Percentiles rank a stretch among this genome's conserved stretches.
Evolutionary conservation across 1,139 yeast genomes (phyloP).

Genomic region (Geotrichum klebahnii): DNA sequence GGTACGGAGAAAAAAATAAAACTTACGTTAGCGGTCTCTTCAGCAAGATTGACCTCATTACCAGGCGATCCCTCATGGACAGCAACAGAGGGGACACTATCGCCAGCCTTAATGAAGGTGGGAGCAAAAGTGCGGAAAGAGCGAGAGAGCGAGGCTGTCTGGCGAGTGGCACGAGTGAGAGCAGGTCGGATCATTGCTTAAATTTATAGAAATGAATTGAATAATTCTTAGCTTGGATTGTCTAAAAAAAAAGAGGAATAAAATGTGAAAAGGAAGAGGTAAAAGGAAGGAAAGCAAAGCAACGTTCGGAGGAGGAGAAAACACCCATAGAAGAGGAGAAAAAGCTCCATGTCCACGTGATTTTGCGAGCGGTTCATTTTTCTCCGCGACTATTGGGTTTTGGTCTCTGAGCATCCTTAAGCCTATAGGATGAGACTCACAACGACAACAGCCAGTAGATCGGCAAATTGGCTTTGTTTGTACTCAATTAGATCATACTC

Average conservation of each 20-base stretch:
- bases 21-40: constrained; percentile 44
- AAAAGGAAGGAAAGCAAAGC: background rate
- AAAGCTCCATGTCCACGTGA: too few relatives aligned
- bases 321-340: background rate
- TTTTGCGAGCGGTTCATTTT: too few relatives aligned
- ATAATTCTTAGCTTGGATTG: background rate
- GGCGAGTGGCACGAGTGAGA: constrained; percentile 6
- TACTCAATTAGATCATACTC: background rate
- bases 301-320: background rate
- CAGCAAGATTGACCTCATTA: constrained; percentile 55
- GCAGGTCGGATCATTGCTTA: constrained; percentile 14
- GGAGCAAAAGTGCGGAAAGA: constrained; percentile 32
- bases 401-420: background rate
- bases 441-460: background rate
- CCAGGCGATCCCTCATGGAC: constrained; percentile 68
- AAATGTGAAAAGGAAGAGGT: background rate
- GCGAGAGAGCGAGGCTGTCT: constrained; percentile 19
- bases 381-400: too few relatives aligned
- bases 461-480: background rate
- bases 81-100: constrained; percentile 50
- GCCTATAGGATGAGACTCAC: too few relatives aligned
- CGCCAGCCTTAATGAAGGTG: constrained; percentile 38
- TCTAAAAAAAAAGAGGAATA: background rate
- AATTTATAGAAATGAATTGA: background rate
- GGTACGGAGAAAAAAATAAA: background rate